Evolutionary conservation across 139 green algal species (phyloP), one percentile per base, ranked within the genome.

Genomic region (Trebouxia sp.): DNA sequence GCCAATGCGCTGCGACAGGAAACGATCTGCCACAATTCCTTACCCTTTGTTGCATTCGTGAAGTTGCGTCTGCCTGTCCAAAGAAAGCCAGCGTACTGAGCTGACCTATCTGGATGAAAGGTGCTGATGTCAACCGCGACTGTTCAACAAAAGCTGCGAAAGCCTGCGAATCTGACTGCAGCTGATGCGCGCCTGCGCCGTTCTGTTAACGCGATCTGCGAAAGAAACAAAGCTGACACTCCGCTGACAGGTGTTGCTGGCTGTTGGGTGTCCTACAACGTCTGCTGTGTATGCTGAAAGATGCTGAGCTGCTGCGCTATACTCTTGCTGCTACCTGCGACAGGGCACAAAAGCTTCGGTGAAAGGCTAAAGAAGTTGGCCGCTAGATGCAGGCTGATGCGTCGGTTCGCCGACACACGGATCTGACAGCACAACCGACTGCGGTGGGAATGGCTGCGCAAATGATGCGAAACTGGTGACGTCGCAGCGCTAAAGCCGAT

Each of bases 201-300:
- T 17, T n/a, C 24, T 4, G n/a, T 38, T 38, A 11, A 12, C 11
- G 7, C 8, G 17, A 66, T 39, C 26, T 35, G n/a, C 1, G 55
- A 66, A 1, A 20, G 6, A 1, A 0, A 17, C 7, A 53, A 53
- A 53, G 62, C 62, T 30, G 62, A 72, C n/a, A n/a, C n/a, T n/a
- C n/a, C n/a, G 62, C 62, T 30, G 47, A 53, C 47, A 35, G 32
- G 32, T 45, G 62, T 30, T 43, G 24, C 37, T n/a, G 12, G 15
- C 11, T 22, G 32, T 72, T 43, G 43, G 62, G 32, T 72, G 62
- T 28, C 62, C 62, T 72, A 72, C 32, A 45, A 72, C 32, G 55
- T 65, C 24, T 65, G 55, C 47, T 65, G 0, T 65, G 12, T 65
- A 10, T 30, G 55, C 55, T 65, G 5, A 70, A 28, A 70, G 62